Evolutionary conservation across 352 stramenopile genomes (phyloP), one percentile per base, ranked within the genome.

Genomic region (Pythium plurisporium): DNA sequence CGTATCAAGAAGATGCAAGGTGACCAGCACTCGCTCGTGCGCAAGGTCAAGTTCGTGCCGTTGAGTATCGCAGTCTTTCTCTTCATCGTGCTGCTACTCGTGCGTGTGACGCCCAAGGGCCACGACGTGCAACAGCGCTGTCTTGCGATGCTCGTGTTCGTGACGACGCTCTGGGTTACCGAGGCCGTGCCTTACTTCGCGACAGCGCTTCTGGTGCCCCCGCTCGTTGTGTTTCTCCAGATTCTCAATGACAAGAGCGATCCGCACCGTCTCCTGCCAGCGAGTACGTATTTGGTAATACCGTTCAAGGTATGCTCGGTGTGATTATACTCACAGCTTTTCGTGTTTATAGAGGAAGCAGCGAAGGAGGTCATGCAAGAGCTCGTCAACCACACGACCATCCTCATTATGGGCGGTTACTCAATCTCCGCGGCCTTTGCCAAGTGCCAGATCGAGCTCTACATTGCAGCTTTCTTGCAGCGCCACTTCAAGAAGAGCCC

Each of bases 371-470:
- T 97, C 15, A 94, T 89, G 81, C 89, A 86, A 0, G 63, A 81
- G 64, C 69, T 97, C 15, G 87, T 97, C 46, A 96, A 97, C 66
- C 87, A 96, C 73, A 97, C 89, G 25, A 97, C 90, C 17, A 89
- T 97, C 38, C 65, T 97, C 17, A 96, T 97, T 64, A 94, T 97
- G 83, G 90, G 90, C 61, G 90, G 90, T 59, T 94, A 76, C 53
- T 86, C 87, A 1, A 96, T 97, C 59, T 96, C 86, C 8, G 88
- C 88, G 7, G 87, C 89, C 8, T 96, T 97, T 52, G 76, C 75
- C 5, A 95, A 95, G 60, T 97, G 90, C 62, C 86, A 97, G 63
- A 95, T 97, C 23, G 90, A 97, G 65, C 69, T 96, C 11, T 91
- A 95, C 49, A 92, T 96, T 45, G 90, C 90, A 6, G 80, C 86